Conservation (phyloP, 305 asterid genomes). For the Fraxinus sp. region DNA sequence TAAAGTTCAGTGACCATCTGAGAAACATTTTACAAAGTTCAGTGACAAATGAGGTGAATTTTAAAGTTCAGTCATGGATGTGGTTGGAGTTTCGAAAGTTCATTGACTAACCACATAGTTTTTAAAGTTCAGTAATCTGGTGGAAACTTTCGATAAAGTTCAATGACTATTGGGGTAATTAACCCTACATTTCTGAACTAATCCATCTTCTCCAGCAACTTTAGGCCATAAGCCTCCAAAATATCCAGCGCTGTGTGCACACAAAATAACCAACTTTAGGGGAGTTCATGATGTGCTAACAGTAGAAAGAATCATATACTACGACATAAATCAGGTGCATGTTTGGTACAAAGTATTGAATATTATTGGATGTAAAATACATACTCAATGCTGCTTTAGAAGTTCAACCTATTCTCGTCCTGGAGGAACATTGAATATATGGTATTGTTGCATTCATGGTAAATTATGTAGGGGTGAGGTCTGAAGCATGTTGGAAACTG, state of each 20-base stretch:
- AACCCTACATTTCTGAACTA: conserved; percentile 16
- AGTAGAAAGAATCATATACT: neutral
- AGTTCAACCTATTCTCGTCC: neutral
- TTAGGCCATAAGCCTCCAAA: conserved; percentile 76
- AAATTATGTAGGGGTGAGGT: neutral
- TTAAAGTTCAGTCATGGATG: no score
- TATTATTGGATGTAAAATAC: neutral
- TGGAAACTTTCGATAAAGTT: no score
- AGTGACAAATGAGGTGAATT: no score
- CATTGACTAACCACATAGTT: no score
- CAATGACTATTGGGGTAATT: no score
- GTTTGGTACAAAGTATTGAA: neutral
- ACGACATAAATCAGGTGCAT: neutral
- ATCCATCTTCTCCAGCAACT: conserved; percentile 68
- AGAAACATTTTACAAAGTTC: no score
- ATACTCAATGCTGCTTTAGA: neutral
- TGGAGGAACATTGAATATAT: neutral
- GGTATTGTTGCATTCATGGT: neutral
- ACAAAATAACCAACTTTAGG: neutral
- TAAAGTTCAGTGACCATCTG: no score
- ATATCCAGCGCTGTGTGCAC: conserved; percentile 62
- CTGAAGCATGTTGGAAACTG: neutral
- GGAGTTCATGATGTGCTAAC: neutral
- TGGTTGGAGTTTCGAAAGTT: no score
- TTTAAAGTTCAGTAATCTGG: no score